These are phyloP conservation scores for Chalaropsis ovoidea DNA, from an alignment of 2,329 filamentous ascomycete species.

Conservation along the genomic window DNA sequence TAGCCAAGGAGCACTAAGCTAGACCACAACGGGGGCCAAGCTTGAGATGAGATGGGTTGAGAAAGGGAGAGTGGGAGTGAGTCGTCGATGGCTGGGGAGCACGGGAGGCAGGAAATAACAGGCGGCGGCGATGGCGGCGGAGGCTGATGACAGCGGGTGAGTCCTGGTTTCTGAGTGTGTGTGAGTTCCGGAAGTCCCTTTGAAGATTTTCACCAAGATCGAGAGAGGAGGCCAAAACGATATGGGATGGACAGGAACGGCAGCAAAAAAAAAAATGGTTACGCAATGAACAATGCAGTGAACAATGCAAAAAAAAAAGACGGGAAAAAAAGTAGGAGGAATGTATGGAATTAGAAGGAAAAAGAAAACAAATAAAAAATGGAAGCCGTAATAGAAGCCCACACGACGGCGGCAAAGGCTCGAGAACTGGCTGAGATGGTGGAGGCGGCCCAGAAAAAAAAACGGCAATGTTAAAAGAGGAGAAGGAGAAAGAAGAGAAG, in stretches of 20 bases:
- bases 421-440: conserved; percentile 1
- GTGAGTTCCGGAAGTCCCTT: not conserved
- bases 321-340: conserved; percentile 6
- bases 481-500: conserved; percentile 8
- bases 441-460: not conserved
- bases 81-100: conserved; percentile 3
- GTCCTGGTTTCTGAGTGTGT: not conserved
- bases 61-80: not conserved
- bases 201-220: not conserved
- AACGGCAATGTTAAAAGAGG: conserved; percentile 12
- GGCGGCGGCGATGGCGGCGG: too few relatives aligned
- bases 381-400: not conserved
- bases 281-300: not conserved
- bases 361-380: not conserved
- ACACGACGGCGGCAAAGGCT: not conserved
- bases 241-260: not conserved
- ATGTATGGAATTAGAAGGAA: not conserved
- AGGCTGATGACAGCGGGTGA: not conserved
- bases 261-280: not conserved
- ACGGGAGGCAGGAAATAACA: too few relatives aligned
- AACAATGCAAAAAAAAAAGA: conserved; percentile 12
- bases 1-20: conserved; percentile 2
- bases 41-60: not conserved
- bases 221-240: not conserved
- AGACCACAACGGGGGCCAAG: not conserved